A percentile compares a stretch with the other conserved stretches of the same genome.
phyloP scores from a whole-genome alignment of 1,284 basidiomycete species.

The Cutaneotrichosporon sp. region DNA sequence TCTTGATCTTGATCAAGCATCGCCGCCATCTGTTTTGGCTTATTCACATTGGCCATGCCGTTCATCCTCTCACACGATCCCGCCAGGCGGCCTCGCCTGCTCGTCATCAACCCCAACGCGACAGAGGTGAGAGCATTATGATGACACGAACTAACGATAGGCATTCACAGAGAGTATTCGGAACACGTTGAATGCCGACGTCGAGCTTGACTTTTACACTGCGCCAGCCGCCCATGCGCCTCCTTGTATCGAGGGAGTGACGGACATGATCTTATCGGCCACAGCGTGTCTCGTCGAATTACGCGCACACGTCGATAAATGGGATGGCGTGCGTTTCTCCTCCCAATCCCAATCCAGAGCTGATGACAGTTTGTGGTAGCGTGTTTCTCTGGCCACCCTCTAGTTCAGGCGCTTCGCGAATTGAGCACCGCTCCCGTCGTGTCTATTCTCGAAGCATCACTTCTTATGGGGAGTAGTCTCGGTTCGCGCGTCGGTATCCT shows the following conservation, averaged over 20 bases:
- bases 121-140: conserved; percentile 38
- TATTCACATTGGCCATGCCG: conserved; percentile 1
- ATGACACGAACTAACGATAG: neutral
- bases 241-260: conserved; percentile 54
- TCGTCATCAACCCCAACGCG: conserved; percentile 60
- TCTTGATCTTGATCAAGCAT: neutral
- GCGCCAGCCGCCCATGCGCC: conserved; percentile 51
- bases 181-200: neutral
- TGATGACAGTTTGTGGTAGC: conserved; percentile 54
- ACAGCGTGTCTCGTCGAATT: conserved; percentile 44
- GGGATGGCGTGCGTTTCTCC: conserved; percentile 31
- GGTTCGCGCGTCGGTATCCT: conserved; percentile 57
- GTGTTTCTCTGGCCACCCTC: conserved; percentile 59
- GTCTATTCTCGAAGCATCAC: conserved; percentile 58
- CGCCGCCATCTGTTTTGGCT: neutral
- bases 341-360: conserved; percentile 13
- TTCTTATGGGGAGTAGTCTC: conserved; percentile 45
- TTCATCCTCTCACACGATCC: conserved; percentile 17
- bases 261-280: conserved; percentile 53
- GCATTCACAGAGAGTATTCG: conserved; percentile 26
- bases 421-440: conserved; percentile 51
- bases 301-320: conserved; percentile 19
- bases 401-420: conserved; percentile 55
- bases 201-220: conserved; percentile 52
- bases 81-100: conserved; percentile 37